These are phyloP conservation scores for Lecanicillium sp. DNA, from an alignment of 2,329 filamentous ascomycete genomes.

Conservation along the genomic window DNA sequence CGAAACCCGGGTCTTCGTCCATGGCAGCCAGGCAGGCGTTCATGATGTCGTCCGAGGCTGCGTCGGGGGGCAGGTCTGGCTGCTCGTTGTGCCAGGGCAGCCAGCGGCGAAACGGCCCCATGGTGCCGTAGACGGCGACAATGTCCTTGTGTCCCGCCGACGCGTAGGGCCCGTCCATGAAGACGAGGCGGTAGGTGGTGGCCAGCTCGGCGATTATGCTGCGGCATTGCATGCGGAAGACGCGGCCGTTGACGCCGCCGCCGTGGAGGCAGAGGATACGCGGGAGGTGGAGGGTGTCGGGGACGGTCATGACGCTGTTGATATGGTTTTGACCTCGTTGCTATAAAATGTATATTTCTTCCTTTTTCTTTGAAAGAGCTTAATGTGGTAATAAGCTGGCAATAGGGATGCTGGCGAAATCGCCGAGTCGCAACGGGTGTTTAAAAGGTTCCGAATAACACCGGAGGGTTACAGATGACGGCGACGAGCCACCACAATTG, in stretches of 20 bases:
- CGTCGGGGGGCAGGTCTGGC: conserved; percentile 38
- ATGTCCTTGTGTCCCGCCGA: background rate
- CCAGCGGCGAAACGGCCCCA: conserved; percentile 29
- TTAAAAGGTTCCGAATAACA: too few species aligned
- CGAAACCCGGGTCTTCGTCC: conserved; percentile 39
- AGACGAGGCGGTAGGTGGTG: background rate
- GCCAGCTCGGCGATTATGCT: background rate
- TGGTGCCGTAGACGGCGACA: background rate
- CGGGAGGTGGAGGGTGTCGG: background rate
- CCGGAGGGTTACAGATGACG: too few species aligned
- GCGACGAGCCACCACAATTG: too few species aligned
- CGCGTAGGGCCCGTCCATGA: background rate
- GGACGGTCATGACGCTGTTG: too few species aligned
- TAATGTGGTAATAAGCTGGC: too few species aligned
- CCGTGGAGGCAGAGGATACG: background rate
- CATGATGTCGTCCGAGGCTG: conserved; percentile 32
- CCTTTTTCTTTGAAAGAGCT: too few species aligned
- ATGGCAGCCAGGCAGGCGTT: conserved; percentile 36
- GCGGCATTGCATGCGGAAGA: background rate
- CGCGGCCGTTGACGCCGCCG: background rate
- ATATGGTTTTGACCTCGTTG: too few species aligned
- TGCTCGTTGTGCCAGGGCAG: conserved; percentile 37
- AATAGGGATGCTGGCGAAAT: too few species aligned
- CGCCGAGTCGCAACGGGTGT: too few species aligned
- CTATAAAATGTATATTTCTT: too few species aligned